Conservation (phyloP, 495 filamentous ascomycete genomes). For the Neurospora cerealis region DNA sequence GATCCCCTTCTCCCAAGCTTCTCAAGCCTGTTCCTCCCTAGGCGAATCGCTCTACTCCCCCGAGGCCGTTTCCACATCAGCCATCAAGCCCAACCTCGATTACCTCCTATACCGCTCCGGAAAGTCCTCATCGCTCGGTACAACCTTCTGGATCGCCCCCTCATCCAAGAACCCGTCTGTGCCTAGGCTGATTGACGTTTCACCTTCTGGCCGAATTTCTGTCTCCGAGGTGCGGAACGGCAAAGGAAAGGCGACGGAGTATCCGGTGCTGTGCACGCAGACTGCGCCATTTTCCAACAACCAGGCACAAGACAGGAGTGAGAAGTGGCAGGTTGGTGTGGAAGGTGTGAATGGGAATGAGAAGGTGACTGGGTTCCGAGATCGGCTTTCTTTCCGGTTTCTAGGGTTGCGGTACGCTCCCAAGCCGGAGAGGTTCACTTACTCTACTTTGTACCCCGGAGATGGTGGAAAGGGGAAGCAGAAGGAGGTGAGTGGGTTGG, state of each 20-base stretch:
- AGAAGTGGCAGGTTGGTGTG: slow-evolving; percentile 34
- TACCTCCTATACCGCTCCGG: slow-evolving; percentile 26
- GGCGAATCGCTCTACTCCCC: slow-evolving; percentile 37
- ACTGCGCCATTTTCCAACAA: slow-evolving; percentile 34
- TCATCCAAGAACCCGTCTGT: not conserved
- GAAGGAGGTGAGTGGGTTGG: slow-evolving; percentile 12
- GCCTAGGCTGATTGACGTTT: slow-evolving; percentile 14
- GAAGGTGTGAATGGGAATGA: slow-evolving; percentile 9
- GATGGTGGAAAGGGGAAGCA: not conserved
- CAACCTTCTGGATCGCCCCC: slow-evolving; percentile 30
- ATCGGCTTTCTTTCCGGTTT: slow-evolving; percentile 43
- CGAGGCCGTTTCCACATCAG: slow-evolving; percentile 17
- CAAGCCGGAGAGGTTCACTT: slow-evolving; percentile 30
- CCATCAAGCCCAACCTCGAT: slow-evolving; percentile 28
- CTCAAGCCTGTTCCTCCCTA: slow-evolving; percentile 9
- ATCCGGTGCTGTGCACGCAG: slow-evolving; percentile 35
- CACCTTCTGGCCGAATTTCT: slow-evolving; percentile 13
- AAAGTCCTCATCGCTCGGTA: slow-evolving; percentile 2
- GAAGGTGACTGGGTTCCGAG: slow-evolving; percentile 27
- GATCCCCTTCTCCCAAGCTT: slow-evolving; percentile 5
- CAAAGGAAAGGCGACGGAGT: not conserved
- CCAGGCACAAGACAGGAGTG: slow-evolving; percentile 26
- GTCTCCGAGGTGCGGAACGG: not conserved
- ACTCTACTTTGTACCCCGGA: slow-evolving; percentile 25
- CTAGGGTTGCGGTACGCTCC: slow-evolving; percentile 33